These are phyloP conservation scores for Turritis glabra DNA, from an alignment of 345 rosid genomes.

Conservation along the genomic window DNA sequence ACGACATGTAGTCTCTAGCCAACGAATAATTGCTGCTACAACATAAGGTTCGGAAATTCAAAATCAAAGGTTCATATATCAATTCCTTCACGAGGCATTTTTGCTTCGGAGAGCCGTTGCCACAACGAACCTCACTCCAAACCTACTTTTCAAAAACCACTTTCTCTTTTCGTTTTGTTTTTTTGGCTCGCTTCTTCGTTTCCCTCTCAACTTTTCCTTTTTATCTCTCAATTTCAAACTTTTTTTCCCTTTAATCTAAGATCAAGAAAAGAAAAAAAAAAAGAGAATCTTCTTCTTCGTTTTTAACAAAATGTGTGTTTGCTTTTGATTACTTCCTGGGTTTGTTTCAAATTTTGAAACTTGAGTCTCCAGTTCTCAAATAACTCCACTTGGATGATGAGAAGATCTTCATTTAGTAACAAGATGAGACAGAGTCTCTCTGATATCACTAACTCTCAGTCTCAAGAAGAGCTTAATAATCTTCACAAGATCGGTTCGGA, in stretches of 20 bases:
- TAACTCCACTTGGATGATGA: constrained; percentile 29
- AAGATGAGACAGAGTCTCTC: constrained; percentile 56
- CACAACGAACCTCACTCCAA: constrained; percentile 3
- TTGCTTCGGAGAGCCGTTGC: constrained; percentile 28
- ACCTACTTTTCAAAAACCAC: constrained; percentile 13
- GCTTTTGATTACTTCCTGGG: not conserved
- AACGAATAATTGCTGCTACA: not conserved
- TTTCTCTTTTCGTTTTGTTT: constrained; percentile 21
- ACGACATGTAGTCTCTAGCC: too few relatives aligned
- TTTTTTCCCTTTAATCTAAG: not conserved
- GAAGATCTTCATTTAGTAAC: constrained; percentile 53
- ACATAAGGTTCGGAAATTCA: not conserved
- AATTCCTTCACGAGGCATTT: not conserved
- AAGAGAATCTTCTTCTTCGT: constrained; percentile 23
- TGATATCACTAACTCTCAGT: constrained; percentile 63
- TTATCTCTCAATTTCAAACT: not conserved
- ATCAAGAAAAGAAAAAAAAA: not conserved
- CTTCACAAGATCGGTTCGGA: constrained; percentile 26
- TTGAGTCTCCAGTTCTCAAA: not conserved
- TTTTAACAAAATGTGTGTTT: not conserved
- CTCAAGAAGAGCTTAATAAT: constrained; percentile 42
- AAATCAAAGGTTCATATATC: not conserved
- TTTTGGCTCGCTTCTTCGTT: constrained; percentile 9
- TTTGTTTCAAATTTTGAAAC: constrained; percentile 15
- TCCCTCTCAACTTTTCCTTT: constrained; percentile 16